Conservation (phyloP, 169 alveolate species). For the Eimeria sp. region DNA sequence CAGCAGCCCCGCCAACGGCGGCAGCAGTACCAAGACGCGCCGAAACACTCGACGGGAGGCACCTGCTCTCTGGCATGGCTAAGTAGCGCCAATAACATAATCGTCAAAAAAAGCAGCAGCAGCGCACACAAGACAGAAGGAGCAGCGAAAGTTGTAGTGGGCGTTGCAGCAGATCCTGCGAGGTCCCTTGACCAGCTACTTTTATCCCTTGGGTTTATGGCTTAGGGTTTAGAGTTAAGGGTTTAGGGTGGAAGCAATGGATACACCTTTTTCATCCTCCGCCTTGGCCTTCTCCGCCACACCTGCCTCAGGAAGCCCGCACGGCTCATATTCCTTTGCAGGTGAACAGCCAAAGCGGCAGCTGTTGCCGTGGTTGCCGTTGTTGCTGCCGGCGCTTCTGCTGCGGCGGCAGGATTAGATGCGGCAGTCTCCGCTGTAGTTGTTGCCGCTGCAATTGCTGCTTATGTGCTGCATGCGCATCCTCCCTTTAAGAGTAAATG, state of each 20-base stretch:
- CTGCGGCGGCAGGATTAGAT: background rate
- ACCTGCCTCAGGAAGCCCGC: background rate
- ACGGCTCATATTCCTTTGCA: constrained; percentile 9
- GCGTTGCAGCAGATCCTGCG: background rate
- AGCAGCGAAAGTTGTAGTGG: background rate
- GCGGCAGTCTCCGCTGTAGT: background rate
- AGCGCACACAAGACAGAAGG: too few species aligned
- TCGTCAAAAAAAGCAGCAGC: background rate
- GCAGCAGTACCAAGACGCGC: background rate
- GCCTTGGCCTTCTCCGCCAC: constrained; percentile 15
- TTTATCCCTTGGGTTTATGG: background rate
- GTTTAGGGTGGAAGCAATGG: background rate
- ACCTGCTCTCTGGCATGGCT: too few species aligned
- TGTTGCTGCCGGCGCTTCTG: background rate
- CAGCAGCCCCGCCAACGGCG: background rate
- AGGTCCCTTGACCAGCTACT: background rate
- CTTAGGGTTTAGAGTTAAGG: background rate
- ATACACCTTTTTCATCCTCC: background rate
- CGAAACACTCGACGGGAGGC: background rate
- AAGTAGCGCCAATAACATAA: too few species aligned
- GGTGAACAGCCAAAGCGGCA: background rate
- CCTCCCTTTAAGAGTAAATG: too few species aligned
- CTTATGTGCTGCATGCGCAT: background rate
- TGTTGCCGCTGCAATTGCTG: constrained; percentile 8
- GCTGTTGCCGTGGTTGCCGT: background rate